A percentile compares a stretch with the other conserved stretches of the same genome.
Evolutionary conservation across 139 green algal species (phyloP).

Genomic region (Edaphochlamys debaryana): DNA sequence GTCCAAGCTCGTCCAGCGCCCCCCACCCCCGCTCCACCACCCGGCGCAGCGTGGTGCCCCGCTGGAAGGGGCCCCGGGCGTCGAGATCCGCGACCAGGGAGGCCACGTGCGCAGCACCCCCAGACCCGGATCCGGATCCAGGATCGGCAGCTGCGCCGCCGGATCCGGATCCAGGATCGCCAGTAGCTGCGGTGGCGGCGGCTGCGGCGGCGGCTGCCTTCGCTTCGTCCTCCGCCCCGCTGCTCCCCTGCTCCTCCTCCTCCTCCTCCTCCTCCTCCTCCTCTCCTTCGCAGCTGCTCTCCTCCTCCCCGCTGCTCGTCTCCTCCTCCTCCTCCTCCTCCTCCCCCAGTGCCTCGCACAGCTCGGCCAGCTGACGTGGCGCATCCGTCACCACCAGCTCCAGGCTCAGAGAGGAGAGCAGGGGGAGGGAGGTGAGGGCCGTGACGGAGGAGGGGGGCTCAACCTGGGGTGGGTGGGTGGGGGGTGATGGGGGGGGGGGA

Average conservation of each 20-base stretch:
- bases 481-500: too few species aligned
- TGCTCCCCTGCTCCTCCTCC: background rate
- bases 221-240: too few species aligned
- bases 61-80: too few species aligned
- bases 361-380: background rate
- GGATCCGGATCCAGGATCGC: too few species aligned
- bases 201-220: background rate
- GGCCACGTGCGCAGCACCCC: background rate
- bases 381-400: background rate
- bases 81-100: too few species aligned
- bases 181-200: too few species aligned
- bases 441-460: conserved; percentile 6
- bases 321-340: conserved; percentile 5
- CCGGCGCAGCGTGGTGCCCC: too few species aligned
- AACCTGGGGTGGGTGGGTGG: background rate
- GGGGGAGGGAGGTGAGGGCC: background rate
- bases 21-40: background rate
- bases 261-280: background rate
- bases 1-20: background rate
- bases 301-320: background rate
- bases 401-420: background rate
- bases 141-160: background rate
- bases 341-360: background rate
- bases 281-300: too few species aligned
- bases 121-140: background rate